These are phyloP conservation scores for Warburgia ugandensis DNA, from an alignment of 164 flowering plant species.

Conservation along the genomic window DNA sequence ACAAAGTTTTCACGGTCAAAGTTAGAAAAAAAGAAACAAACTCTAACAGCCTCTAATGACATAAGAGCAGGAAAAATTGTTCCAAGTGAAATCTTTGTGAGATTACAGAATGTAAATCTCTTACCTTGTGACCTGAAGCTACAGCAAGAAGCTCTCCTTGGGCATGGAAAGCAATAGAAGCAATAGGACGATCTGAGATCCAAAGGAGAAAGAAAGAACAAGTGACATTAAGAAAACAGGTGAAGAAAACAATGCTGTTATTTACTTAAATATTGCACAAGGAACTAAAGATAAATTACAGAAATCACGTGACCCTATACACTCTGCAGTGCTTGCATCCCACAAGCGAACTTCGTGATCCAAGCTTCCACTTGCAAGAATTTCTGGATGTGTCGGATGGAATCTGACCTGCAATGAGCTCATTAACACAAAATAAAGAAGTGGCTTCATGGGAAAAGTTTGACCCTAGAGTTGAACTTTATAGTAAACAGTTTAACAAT, in stretches of 20 bases:
- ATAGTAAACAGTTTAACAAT: not conserved
- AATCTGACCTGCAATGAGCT: constrained; percentile 69
- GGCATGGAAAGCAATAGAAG: constrained; percentile 97
- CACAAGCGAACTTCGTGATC: constrained; percentile 97
- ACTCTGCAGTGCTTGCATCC: constrained; percentile 83
- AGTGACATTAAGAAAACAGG: not conserved
- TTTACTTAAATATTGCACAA: not conserved
- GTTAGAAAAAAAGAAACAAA: not conserved
- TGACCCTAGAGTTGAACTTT: not conserved
- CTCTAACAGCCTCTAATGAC: constrained; percentile 1
- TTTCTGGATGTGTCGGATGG: constrained; percentile 69
- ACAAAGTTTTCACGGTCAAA: constrained; percentile 11
- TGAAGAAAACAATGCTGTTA: not conserved
- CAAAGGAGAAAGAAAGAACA: not conserved
- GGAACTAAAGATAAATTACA: constrained; percentile 36
- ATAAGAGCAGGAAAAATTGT: not conserved
- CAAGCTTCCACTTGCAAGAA: constrained; percentile 96
- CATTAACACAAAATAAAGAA: constrained; percentile 5
- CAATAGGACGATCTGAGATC: constrained; percentile 83
- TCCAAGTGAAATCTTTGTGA: not conserved
- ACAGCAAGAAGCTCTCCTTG: constrained; percentile 89
- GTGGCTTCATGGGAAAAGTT: not conserved
- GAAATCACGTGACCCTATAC: constrained; percentile 80
- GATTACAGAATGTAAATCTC: not conserved
- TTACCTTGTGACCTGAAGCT: constrained; percentile 98